These are phyloP conservation scores for Oryza meyeriana DNA, from an alignment of 176 grass and related monocot species.

Conservation along the genomic window DNA sequence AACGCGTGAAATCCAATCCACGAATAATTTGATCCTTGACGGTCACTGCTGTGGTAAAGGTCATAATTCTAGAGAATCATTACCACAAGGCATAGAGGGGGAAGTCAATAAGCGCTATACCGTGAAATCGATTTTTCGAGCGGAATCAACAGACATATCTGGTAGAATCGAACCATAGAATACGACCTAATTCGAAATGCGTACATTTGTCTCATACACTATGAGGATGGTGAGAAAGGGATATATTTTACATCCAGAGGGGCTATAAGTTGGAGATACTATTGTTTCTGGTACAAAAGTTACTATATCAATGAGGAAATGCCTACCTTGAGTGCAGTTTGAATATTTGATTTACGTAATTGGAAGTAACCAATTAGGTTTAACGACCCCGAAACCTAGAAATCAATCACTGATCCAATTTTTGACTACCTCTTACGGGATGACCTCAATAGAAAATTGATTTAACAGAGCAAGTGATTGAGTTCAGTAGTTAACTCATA, in stretches of 20 bases:
- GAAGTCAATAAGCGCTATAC: no score
- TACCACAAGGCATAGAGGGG: no score
- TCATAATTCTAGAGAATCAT: no score
- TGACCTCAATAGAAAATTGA: no score
- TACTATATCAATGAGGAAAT: neutral
- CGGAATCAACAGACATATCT: no score
- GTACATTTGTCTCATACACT: neutral
- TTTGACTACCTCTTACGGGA: neutral
- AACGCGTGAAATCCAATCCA: no score
- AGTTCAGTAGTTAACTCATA: no score
- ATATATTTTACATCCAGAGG: neutral
- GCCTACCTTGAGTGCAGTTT: neutral
- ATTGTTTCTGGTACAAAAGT: neutral
- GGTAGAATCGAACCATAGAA: neutral
- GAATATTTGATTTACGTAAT: neutral
- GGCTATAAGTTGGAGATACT: neutral
- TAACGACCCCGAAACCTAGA: neutral
- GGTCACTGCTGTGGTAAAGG: no score
- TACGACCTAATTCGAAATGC: neutral
- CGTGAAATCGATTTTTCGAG: no score
- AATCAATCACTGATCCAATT: neutral
- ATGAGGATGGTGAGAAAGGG: neutral
- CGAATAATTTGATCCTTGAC: no score
- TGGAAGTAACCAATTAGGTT: neutral
- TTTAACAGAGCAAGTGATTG: no score